Percentiles rank a stretch among this genome's conserved stretches.
phyloP scores from a whole-genome alignment of 345 rosid species.

The Lepidium sativum region DNA sequence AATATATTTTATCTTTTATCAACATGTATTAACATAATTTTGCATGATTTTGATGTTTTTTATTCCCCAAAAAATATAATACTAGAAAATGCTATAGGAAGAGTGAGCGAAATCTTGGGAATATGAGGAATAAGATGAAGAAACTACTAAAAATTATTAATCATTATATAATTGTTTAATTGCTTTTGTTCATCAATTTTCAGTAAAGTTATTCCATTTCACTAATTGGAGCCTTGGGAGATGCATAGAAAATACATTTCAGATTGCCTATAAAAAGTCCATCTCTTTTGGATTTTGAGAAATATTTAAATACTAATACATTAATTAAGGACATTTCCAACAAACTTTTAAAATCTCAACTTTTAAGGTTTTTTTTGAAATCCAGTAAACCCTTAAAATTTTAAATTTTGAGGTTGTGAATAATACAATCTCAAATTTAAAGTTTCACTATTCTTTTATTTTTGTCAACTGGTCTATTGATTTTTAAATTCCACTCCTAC shows the following conservation, averaged over 20 bases:
- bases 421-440: too few species aligned
- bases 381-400: too few species aligned
- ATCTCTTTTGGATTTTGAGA: not conserved
- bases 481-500: too few species aligned
- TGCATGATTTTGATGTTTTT: not conserved
- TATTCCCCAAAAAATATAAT: too few species aligned
- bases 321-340: too few species aligned
- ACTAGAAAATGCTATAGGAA: not conserved
- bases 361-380: too few species aligned
- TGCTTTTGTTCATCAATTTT: not conserved
- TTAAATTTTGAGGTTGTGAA: too few species aligned
- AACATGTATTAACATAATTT: not conserved
- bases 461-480: too few species aligned
- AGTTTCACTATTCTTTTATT: too few species aligned
- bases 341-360: too few species aligned
- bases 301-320: not conserved
- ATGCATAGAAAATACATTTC: not conserved
- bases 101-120: not conserved
- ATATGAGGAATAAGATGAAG: not conserved
- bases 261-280: not conserved
- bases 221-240: not conserved
- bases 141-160: not conserved
- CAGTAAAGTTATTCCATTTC: not conserved
- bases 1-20: not conserved
- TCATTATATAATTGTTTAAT: not conserved